Conservation (phyloP, 1,139 yeast species). For the Yamadazyma aaseri region DNA sequence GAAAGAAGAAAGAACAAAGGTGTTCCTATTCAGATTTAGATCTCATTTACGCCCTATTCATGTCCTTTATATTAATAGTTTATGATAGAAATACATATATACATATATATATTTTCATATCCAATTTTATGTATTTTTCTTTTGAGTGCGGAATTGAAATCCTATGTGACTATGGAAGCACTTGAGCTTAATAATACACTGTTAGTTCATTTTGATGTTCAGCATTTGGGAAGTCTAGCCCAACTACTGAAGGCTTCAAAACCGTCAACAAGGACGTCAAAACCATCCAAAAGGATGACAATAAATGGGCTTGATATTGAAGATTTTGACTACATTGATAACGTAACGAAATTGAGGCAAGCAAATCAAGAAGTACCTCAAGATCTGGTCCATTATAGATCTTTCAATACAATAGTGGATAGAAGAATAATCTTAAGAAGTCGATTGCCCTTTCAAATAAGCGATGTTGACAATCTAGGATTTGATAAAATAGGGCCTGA, state of each 20-base stretch:
- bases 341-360: conserved; percentile 10
- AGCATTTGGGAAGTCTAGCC: conserved; percentile 3
- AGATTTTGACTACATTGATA: conserved; percentile 6
- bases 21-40: conserved; percentile 11
- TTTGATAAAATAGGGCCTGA: conserved; percentile 3
- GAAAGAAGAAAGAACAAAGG: conserved; percentile 60
- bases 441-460: conserved; percentile 2
- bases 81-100: conserved; percentile 2
- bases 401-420: conserved; percentile 12
- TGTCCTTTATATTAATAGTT: conserved; percentile 1
- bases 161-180: neutral
- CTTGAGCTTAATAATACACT: neutral
- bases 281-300: conserved; percentile 1
- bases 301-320: conserved; percentile 7
- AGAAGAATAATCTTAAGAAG: conserved; percentile 7
- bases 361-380: conserved; percentile 10
- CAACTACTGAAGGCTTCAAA: neutral
- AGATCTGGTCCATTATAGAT: conserved; percentile 11
- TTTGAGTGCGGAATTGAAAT: neutral
- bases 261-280: neutral
- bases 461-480: conserved; percentile 5
- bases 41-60: conserved; percentile 1
- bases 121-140: neutral
- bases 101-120: conserved; percentile 1
- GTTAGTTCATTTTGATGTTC: conserved; percentile 5